Conservation (phyloP, 1,284 basidiomycete species). For the Agroathelia rolfsii region DNA sequence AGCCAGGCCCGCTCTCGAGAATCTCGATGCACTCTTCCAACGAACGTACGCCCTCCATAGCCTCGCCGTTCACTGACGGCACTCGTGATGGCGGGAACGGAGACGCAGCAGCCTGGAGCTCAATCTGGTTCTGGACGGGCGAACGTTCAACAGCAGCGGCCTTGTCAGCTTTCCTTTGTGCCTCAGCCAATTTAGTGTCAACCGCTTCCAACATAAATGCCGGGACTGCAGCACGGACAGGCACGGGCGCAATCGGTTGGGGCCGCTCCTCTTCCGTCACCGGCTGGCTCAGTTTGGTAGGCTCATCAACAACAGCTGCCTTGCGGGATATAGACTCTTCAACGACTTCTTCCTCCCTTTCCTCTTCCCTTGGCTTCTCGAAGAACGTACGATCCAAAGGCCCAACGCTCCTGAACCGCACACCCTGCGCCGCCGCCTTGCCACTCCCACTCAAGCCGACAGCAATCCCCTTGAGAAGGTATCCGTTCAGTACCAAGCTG, state of each 20-base stretch:
- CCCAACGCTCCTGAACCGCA: slow-evolving; percentile 33
- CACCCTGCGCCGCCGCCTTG: slow-evolving; percentile 27
- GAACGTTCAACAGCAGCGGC: slow-evolving; percentile 13
- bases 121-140: not conserved
- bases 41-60: slow-evolving; percentile 43
- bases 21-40: slow-evolving; percentile 82
- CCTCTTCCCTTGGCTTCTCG: slow-evolving; percentile 15
- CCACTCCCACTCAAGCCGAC: slow-evolving; percentile 29
- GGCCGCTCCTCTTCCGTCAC: slow-evolving; percentile 5
- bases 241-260: slow-evolving; percentile 4
- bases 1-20: slow-evolving; percentile 71
- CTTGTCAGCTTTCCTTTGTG: no score
- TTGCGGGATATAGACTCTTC: slow-evolving; percentile 14
- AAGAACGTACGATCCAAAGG: slow-evolving; percentile 30
- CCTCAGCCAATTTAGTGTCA: slow-evolving; percentile 35
- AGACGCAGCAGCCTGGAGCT: no score
- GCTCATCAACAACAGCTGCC: slow-evolving; percentile 13
- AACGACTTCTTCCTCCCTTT: slow-evolving; percentile 18
- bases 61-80: slow-evolving; percentile 15
- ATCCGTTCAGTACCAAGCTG: slow-evolving; percentile 89
- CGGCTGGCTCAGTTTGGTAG: slow-evolving; percentile 12
- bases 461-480: slow-evolving; percentile 78
- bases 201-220: slow-evolving; percentile 39
- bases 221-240: slow-evolving; percentile 20
- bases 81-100: slow-evolving; percentile 9